Evolutionary conservation across 441 rosid genomes (phyloP), one percentile per base, ranked within the genome.

Genomic region (Theobroma grandiflorum): DNA sequence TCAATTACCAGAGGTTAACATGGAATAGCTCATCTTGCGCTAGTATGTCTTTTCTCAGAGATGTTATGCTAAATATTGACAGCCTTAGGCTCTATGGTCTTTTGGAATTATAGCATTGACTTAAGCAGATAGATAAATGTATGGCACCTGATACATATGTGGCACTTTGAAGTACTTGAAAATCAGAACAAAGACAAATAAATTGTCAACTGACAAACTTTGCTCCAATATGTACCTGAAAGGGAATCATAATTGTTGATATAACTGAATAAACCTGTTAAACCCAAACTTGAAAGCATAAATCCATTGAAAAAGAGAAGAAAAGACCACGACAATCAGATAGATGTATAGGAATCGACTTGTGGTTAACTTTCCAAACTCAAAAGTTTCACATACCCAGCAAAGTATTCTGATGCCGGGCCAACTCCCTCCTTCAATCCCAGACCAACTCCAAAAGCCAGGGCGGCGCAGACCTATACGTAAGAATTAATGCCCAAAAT

Each of bases 151-250:
- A 79, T 93, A 96, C 89, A 78, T 83, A 37, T 81, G 80, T 77
- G 99, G 99, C 76, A 94, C 98, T 87, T 96, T 93, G 85, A 94
- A 96, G 83, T 94, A 96, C 86, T 92, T 94, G 93, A 96, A 96
- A 81, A 96, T 74, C 79, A 96, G 91, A 78, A 96, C 93, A 86
- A 96, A 96, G 84, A 96, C 95, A 77, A 96, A 96, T 73, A 96
- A 88, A 88, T 96, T 96, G 85, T 96, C 99, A 73, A 94, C 99
- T 2, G 99, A 96, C 87, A 96, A 91, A 83, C 98, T 96, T 87
- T 96, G 98, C 95, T 96, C 98, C 91, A 96, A 85, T 64, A 96
- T 75, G 74, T 96, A 96, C 85, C 99, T 96, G 92, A 85, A 90
- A 87, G 74, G 58, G 62, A 73, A 72, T 65, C 70, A 76, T 40